phyloP scores from a whole-genome alignment of 2,329 filamentous ascomycete species.

The Cladosporium halotolerans region DNA sequence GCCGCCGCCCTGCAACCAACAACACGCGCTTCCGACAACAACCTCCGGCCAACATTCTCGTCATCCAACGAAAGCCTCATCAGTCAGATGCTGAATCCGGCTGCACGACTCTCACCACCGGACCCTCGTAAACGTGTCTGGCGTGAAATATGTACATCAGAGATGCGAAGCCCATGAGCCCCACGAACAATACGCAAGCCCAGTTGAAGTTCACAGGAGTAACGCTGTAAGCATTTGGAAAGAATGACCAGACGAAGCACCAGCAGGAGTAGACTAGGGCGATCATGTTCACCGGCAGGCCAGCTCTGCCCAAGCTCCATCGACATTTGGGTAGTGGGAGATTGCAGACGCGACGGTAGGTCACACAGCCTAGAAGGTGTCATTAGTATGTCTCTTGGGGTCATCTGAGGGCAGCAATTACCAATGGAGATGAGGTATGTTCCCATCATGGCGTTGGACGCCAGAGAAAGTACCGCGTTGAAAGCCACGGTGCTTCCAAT shows the following conservation, averaged over 20 bases:
- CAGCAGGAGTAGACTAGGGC: conserved; percentile 31
- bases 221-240: conserved; percentile 36
- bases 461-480: conserved; percentile 37
- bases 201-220: conserved; percentile 44
- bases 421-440: conserved; percentile 37
- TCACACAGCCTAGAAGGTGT: conserved; percentile 22
- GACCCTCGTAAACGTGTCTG: conserved; percentile 15
- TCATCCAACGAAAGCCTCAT: not conserved
- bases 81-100: not conserved
- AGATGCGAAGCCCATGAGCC: conserved; percentile 15
- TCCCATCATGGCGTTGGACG: conserved; percentile 34
- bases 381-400: not conserved
- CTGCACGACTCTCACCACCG: conserved; percentile 13
- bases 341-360: conserved; percentile 31
- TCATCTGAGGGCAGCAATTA: not conserved
- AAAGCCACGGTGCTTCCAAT: conserved; percentile 34
- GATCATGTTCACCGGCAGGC: conserved; percentile 32
- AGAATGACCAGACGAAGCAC: conserved; percentile 35
- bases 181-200: conserved; percentile 40
- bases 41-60: no score
- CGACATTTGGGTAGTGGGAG: conserved; percentile 31
- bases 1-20: no score
- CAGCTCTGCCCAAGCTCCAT: conserved; percentile 34
- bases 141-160: conserved; percentile 15
- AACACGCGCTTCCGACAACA: no score